Conservation (phyloP, 2,329 filamentous ascomycete species). For the Thielaviopsis populi region DNA sequence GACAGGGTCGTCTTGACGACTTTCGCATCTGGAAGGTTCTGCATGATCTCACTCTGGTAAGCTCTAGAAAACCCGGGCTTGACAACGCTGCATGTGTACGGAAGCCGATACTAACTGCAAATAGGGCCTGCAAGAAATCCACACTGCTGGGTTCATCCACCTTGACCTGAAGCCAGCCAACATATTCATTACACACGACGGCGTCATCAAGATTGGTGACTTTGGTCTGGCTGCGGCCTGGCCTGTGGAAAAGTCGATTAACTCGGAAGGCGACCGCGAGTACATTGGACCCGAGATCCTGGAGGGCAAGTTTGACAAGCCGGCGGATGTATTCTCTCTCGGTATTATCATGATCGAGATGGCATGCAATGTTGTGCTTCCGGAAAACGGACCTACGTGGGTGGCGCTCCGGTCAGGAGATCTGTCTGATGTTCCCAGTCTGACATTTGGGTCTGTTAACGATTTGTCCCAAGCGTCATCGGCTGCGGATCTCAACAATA, state of each 20-base stretch:
- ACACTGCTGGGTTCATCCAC: slow-evolving; percentile 73
- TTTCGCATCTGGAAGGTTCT: slow-evolving; percentile 98
- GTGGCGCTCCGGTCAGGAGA: slow-evolving; percentile 78
- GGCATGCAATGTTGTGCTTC: slow-evolving; percentile 82
- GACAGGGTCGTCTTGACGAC: slow-evolving; percentile 78
- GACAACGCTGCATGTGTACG: no score
- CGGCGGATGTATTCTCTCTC: slow-evolving; percentile 84
- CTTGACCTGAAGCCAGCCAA: slow-evolving; percentile 78
- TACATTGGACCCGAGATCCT: slow-evolving; percentile 94
- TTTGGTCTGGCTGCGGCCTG: slow-evolving; percentile 70
- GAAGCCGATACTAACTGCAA: not conserved
- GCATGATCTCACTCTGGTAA: slow-evolving; percentile 67
- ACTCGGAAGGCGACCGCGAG: slow-evolving; percentile 87
- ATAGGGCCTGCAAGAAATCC: slow-evolving; percentile 78
- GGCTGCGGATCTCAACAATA: not conserved
- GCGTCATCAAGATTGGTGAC: slow-evolving; percentile 70
- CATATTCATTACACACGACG: slow-evolving; percentile 67
- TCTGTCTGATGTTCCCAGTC: slow-evolving; percentile 71
- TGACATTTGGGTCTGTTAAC: slow-evolving; percentile 66
- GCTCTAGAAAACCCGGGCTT: slow-evolving; percentile 26
- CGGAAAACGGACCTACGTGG: slow-evolving; percentile 86
- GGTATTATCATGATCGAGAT: slow-evolving; percentile 92
- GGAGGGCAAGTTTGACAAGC: slow-evolving; percentile 71
- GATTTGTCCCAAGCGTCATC: slow-evolving; percentile 30
- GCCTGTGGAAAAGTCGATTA: slow-evolving; percentile 61